Percentiles rank a stretch among this genome's conserved stretches.
Conservation (phyloP, 805 yeast species). For the Lachancea nothofagi region DNA sequence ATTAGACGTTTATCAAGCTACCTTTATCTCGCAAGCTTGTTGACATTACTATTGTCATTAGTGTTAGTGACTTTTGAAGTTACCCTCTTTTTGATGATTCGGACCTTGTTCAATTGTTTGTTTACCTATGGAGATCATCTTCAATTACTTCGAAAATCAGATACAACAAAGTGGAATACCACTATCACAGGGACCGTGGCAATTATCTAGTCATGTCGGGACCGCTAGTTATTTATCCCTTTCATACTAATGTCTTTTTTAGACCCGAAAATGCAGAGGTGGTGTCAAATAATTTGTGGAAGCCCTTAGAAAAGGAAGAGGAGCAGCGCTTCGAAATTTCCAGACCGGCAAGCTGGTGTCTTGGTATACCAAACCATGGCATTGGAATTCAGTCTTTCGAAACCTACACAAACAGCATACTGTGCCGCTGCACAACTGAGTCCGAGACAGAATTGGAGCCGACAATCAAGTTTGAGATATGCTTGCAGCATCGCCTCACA, state of each 20-base stretch:
- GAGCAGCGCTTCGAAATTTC: neutral
- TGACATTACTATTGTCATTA: too few species aligned
- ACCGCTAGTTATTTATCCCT: neutral
- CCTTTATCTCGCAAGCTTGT: too few species aligned
- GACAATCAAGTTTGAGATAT: neutral
- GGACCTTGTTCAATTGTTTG: too few species aligned
- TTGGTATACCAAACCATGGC: neutral
- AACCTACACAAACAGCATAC: neutral
- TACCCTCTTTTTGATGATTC: neutral
- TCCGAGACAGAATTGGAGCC: neutral
- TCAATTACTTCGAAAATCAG: too few species aligned
- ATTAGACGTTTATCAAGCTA: too few species aligned
- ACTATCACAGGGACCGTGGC: too few species aligned
- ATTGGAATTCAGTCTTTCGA: neutral
- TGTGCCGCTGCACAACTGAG: slow-evolving; percentile 1
- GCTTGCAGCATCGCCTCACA: neutral
- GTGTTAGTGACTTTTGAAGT: neutral
- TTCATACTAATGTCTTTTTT: slow-evolving; percentile 4
- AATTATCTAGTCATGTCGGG: too few species aligned
- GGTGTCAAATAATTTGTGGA: slow-evolving; percentile 4
- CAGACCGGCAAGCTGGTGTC: neutral
- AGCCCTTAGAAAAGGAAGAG: slow-evolving; percentile 1
- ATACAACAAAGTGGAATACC: too few species aligned
- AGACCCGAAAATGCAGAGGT: slow-evolving; percentile 4
- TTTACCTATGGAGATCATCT: neutral